These are phyloP conservation scores for Ceratorhiza oryzae-sativae DNA, from an alignment of 1,284 basidiomycete species.

Conservation along the genomic window DNA sequence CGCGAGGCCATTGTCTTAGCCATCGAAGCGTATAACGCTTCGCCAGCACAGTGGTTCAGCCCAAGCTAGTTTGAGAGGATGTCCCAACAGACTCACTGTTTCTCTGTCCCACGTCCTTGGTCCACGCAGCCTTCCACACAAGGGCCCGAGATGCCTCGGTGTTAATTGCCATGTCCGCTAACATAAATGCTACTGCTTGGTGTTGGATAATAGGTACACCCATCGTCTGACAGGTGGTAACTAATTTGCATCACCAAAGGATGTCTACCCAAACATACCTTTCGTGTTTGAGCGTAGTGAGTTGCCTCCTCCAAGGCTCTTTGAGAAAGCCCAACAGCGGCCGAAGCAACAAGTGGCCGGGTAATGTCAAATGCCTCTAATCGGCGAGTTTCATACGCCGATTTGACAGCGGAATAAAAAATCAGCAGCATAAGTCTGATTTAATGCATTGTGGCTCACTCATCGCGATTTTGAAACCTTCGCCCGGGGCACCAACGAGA, in stretches of 20 bases:
- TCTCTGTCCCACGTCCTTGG: constrained; percentile 57
- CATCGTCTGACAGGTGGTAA: constrained; percentile 54
- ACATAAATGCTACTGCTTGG: constrained; percentile 60
- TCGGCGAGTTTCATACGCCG: too few species aligned
- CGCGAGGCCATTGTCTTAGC: constrained; percentile 58
- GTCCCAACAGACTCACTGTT: constrained; percentile 57
- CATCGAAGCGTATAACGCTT: constrained; percentile 60
- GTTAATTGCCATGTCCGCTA: constrained; percentile 63
- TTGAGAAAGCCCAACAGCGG: constrained; percentile 60
- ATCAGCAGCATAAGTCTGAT: neutral
- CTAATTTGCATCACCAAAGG: neutral
- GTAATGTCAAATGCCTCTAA: constrained; percentile 64
- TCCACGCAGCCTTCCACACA: constrained; percentile 58
- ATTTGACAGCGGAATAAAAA: constrained; percentile 45
- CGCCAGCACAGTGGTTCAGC: constrained; percentile 4
- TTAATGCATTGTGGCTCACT: constrained; percentile 38
- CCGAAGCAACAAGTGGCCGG: constrained; percentile 57
- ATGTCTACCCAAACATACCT: constrained; percentile 45
- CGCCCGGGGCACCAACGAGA: constrained; percentile 59
- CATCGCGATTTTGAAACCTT: constrained; percentile 58
- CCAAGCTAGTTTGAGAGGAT: too few species aligned
- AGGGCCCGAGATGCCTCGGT: constrained; percentile 57
- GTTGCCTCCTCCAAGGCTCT: constrained; percentile 60
- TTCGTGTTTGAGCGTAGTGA: constrained; percentile 59
- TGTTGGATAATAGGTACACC: constrained; percentile 62